Evolutionary conservation across 257 asterid genomes (phyloP).

Genomic region (Jacaranda copaia): DNA sequence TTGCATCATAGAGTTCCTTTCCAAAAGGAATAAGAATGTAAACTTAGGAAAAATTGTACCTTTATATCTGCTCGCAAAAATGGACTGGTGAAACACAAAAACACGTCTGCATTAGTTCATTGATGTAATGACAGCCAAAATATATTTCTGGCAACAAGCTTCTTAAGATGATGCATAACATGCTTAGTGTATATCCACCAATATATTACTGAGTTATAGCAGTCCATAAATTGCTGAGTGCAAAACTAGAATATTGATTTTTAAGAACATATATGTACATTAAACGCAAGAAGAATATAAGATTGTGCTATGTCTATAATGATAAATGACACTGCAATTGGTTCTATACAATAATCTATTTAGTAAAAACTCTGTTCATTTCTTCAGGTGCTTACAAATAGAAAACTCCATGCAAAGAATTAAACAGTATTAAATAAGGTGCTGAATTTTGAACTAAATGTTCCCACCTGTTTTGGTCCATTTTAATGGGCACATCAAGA

Average conservation of each 20-base stretch:
- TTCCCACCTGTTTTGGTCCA: constrained; percentile 68
- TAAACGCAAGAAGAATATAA: background rate
- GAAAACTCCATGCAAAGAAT: constrained; percentile 22
- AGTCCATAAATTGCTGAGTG: background rate
- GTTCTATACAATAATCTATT: constrained; percentile 3
- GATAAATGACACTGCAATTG: background rate
- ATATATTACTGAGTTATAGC: background rate
- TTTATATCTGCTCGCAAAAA: constrained; percentile 89
- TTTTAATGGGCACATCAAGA: constrained; percentile 50
- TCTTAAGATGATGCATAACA: constrained; percentile 2
- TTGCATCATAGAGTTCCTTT: background rate
- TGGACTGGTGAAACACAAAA: constrained; percentile 64
- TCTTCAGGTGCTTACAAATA: background rate
- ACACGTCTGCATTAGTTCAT: constrained; percentile 38
- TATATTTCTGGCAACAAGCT: constrained; percentile 15
- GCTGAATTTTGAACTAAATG: background rate
- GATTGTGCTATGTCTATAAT: constrained; percentile 11
- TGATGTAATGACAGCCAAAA: constrained; percentile 4
- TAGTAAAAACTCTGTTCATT: background rate
- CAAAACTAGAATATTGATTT: background rate
- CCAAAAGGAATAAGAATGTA: constrained; percentile 8
- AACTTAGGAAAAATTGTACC: constrained; percentile 45
- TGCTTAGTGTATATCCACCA: background rate
- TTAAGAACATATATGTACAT: background rate
- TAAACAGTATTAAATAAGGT: constrained; percentile 3